Conservation (phyloP, 768 basidiomycete species). For the Baorangia bicolor region DNA sequence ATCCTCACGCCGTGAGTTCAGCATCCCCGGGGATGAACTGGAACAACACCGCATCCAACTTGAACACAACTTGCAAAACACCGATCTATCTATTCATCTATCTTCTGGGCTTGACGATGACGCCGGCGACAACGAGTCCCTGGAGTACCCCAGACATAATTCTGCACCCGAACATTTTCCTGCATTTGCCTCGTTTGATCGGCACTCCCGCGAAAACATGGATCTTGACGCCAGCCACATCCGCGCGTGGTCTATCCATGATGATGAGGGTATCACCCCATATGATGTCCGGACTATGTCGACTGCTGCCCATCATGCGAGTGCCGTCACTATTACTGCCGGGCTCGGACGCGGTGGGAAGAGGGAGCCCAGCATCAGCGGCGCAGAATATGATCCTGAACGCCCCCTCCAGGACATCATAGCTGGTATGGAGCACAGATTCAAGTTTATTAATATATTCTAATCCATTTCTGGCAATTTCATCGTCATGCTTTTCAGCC, state of each 20-base stretch:
- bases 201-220: conserved; percentile 52
- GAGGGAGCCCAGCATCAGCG: conserved; percentile 62
- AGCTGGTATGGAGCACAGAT: conserved; percentile 41
- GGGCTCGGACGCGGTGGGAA: conserved; percentile 57
- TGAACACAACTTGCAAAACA: conserved; percentile 73
- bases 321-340: conserved; percentile 80
- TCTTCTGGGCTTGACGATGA: conserved; percentile 49
- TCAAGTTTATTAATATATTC: neutral
- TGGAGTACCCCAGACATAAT: conserved; percentile 75
- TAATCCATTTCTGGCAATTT: neutral
- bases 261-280: conserved; percentile 65
- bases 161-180: conserved; percentile 55
- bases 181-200: conserved; percentile 62
- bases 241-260: conserved; percentile 61
- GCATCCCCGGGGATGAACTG: conserved; percentile 70
- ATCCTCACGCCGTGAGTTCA: conserved; percentile 39
- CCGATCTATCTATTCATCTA: conserved; percentile 69
- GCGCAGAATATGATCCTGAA: conserved; percentile 85
- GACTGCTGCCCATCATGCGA: conserved; percentile 88
- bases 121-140: conserved; percentile 43
- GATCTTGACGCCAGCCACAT: conserved; percentile 52
- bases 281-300: conserved; percentile 73
- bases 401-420: conserved; percentile 74
- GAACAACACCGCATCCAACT: conserved; percentile 77
- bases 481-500: conserved; percentile 39